phyloP scores from a whole-genome alignment of 139 green algal genomes.

The Pseudopediastrum boryanum region DNA sequence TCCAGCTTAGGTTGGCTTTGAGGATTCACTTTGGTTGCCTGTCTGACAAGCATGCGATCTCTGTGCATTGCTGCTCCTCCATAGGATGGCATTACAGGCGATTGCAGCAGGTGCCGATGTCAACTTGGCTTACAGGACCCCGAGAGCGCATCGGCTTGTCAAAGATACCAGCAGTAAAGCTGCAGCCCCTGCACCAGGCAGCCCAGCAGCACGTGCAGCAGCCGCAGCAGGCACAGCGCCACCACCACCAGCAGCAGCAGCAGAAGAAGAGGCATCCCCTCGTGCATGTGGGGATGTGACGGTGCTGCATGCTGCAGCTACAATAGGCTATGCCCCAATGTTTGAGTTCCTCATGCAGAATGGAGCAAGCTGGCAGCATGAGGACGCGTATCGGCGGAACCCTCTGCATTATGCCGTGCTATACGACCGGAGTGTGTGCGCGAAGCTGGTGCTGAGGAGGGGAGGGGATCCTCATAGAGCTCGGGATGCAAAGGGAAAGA shows the following conservation, averaged over 20 bases:
- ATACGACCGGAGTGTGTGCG: conserved; percentile 34
- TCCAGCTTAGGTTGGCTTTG: no score
- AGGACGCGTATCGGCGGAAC: conserved; percentile 45
- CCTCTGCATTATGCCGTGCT: conserved; percentile 61
- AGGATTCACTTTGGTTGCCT: no score
- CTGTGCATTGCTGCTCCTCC: no score
- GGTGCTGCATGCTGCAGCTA: conserved; percentile 34
- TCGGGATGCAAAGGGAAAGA: conserved; percentile 34
- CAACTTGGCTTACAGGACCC: conserved; percentile 27
- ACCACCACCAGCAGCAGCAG: background rate
- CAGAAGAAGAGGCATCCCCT: background rate
- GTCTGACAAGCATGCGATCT: no score
- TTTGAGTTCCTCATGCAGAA: conserved; percentile 65
- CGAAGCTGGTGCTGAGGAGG: conserved; percentile 57
- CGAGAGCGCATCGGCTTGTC: conserved; percentile 15
- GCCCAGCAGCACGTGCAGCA: background rate
- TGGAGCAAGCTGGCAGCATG: conserved; percentile 43
- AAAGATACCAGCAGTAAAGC: conserved; percentile 1
- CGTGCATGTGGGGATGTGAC: conserved; percentile 10
- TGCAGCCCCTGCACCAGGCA: background rate
- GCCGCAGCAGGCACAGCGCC: background rate
- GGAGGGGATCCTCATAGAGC: background rate
- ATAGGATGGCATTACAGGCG: conserved; percentile 40
- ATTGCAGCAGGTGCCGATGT: conserved; percentile 52
- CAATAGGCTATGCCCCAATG: conserved; percentile 10